Conservation (phyloP, 2,329 filamentous ascomycete species). For the Fusarium abutilonis region DNA sequence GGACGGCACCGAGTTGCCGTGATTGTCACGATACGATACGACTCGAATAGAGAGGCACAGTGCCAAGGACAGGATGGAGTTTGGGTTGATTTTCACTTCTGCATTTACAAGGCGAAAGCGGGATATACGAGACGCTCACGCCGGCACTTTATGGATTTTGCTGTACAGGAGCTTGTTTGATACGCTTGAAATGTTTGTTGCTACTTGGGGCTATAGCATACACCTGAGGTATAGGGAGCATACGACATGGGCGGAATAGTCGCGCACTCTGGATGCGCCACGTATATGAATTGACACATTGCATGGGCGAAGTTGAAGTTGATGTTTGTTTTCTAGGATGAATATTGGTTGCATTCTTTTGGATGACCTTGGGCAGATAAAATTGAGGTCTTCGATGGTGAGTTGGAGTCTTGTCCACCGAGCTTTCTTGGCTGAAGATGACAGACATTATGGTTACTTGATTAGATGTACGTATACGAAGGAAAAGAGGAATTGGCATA, state of each 20-base stretch:
- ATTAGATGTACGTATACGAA: not conserved
- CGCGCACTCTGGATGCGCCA: conserved; percentile 19
- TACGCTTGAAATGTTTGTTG: conserved; percentile 13
- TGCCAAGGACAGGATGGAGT: conserved; percentile 32
- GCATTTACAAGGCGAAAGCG: conserved; percentile 36
- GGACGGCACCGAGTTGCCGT: not conserved
- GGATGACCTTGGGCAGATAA: not conserved
- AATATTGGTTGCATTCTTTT: not conserved
- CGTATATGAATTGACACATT: conserved; percentile 37
- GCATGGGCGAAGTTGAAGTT: not conserved
- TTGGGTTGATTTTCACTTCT: conserved; percentile 23
- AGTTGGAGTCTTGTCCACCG: not conserved
- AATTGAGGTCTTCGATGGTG: not conserved
- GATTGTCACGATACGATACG: not conserved
- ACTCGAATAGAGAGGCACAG: conserved; percentile 12
- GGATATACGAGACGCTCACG: conserved; percentile 42
- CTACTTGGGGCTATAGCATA: conserved; percentile 31
- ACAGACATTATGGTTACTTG: not conserved
- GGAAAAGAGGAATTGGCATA: not conserved
- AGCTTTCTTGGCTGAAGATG: no score
- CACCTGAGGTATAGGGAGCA: conserved; percentile 37
- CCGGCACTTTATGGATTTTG: conserved; percentile 13
- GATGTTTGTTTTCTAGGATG: not conserved
- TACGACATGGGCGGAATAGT: conserved; percentile 11
- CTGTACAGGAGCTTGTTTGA: conserved; percentile 15